Base-by-base conservation (phyloP, 805 yeast genomes). In the Kodamaea nitidulidarum region DNA sequence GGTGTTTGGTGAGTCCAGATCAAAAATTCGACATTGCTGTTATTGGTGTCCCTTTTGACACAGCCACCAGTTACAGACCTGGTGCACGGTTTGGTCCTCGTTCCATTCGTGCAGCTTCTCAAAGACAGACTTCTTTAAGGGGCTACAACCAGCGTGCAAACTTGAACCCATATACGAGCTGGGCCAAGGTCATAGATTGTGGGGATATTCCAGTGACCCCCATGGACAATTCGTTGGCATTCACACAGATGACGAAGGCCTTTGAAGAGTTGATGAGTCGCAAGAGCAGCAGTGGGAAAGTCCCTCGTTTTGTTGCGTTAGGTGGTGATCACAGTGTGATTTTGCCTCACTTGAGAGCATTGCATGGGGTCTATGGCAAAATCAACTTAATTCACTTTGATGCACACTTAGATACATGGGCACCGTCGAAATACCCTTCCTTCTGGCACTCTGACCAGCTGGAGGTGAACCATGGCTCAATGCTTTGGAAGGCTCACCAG, bases 51-150 rank as follows among this genome's bases (percentile, higher is more conserved):
- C 95, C 95, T 0, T 86, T 85, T 50, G 95, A 85, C 53, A 85
- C 93, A 5, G 91, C 91, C 0, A 81, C 80, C 0, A 73, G 88
- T 1, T 85, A 79, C 57, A 70, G 95, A 36, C 75, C 90, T 0
- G 95, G 95, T 5, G 90, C 95, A 2, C 63, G 95, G 39, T 85
- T 85, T 60, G 95, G 95, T 2, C 95, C 91, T 3, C 61, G 80
- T 36, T 83, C 84, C 9, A 80, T 82, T 36, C 63, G 90, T 47
- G 63, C 71, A 2, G 84, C 85, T 2, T 78, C 85, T 2, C 84
- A 79, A 52, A 71, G 95, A 48, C 95, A 85, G 55, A 76, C 78
- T 2, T 58, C 80, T 2, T 56, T 78, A 39, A 65, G 93, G 41
- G 90, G 90, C 1, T 85, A 77, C 65, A 85, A 85, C 47, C 71